A percentile compares a stretch with the other conserved stretches of the same genome.
phyloP scores from a whole-genome alignment of 192 early-diverging fungal species.

The Coemansia sp. region DNA sequence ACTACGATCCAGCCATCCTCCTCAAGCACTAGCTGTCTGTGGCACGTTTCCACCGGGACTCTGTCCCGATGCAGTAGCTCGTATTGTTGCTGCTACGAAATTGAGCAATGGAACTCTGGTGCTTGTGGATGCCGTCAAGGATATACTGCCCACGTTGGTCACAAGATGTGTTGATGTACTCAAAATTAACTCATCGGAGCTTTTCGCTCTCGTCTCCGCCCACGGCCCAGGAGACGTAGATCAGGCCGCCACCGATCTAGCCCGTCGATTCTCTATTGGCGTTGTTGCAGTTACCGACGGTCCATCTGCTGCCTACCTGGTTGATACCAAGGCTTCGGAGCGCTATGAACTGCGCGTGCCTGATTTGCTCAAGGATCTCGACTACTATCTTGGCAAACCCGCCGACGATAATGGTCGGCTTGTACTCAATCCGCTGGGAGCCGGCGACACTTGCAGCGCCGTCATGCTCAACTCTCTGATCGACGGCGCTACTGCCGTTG shows the following conservation, averaged over 20 bases:
- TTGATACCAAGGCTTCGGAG: background rate
- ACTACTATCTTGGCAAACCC: conserved; percentile 10
- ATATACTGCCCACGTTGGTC: conserved; percentile 26
- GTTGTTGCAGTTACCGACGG: conserved; percentile 41
- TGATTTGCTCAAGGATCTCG: conserved; percentile 22
- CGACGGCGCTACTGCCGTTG: conserved; percentile 13
- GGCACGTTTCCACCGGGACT: conserved; percentile 38
- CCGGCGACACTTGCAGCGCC: conserved; percentile 46
- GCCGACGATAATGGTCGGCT: background rate
- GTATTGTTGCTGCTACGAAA: conserved; percentile 1
- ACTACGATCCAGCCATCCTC: background rate
- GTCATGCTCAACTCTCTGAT: conserved; percentile 38
- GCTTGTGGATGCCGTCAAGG: conserved; percentile 40
- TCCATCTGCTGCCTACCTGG: conserved; percentile 25
- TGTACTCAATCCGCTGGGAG: conserved; percentile 47
- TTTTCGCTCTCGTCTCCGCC: conserved; percentile 3
- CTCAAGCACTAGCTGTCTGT: conserved; percentile 36
- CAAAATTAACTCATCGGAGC: conserved; percentile 36
- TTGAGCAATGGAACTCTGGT: conserved; percentile 20
- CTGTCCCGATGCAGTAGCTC: conserved; percentile 7
- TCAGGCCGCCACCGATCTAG: conserved; percentile 9
- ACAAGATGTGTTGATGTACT: conserved; percentile 29
- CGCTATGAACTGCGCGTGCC: conserved; percentile 23
- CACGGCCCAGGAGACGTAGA: background rate
- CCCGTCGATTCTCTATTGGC: conserved; percentile 1